These are phyloP conservation scores for Fusarium mexicanum DNA, from an alignment of 2,329 filamentous ascomycete species.

Conservation along the genomic window DNA sequence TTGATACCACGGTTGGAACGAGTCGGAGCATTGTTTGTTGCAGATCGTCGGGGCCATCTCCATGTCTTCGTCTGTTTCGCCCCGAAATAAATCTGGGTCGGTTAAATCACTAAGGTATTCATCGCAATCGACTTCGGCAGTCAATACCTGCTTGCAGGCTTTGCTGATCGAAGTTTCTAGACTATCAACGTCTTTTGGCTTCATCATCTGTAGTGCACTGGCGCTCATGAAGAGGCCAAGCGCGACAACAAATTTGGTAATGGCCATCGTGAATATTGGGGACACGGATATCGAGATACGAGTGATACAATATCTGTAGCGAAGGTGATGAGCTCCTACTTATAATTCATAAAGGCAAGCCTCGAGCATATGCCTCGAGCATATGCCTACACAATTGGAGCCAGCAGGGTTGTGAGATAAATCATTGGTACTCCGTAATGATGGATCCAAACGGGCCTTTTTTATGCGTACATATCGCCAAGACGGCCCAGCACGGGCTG, in stretches of 20 bases:
- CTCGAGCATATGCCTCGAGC: background rate
- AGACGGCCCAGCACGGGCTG: background rate
- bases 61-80: background rate
- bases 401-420: background rate
- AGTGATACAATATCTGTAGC: background rate
- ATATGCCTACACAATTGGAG: background rate
- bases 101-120: background rate
- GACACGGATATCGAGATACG: background rate
- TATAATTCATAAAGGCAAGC: background rate
- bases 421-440: background rate
- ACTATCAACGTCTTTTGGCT: background rate
- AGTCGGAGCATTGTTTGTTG: background rate
- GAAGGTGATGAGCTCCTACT: background rate
- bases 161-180: too few relatives aligned
- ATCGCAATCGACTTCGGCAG: background rate
- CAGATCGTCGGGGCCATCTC: background rate
- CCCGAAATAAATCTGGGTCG: background rate
- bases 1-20: background rate
- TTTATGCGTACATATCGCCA: background rate
- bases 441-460: background rate
- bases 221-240: background rate
- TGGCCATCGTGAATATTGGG: background rate
- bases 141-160: background rate
- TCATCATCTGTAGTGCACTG: background rate
- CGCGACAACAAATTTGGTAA: rapidly evolving